Evolutionary conservation across 2,329 filamentous ascomycete genomes (phyloP), one percentile per base, ranked within the genome.

Genomic region (Beauveria pseudobassiana): DNA sequence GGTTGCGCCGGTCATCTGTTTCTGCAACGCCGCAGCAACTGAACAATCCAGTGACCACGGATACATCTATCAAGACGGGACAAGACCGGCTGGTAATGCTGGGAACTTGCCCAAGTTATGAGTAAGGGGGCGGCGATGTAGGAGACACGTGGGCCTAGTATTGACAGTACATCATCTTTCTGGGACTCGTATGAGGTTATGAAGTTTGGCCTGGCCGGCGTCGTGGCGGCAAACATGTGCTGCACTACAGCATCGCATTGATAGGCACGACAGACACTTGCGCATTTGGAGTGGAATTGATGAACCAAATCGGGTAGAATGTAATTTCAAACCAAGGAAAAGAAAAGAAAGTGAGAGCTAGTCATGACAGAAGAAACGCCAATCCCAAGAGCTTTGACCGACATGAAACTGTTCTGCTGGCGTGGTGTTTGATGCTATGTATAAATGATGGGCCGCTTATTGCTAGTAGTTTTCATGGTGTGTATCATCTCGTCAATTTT

Each of bases 11-110:
- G 67, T 78, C 82, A 3, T 81, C 85, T 5, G 76, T 80, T 24
- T 67, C 62, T 46, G 63, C 65, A 63, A 69, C 67, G 22, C 55
- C 40, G 55, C 42, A 61, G 42, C 30, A 48, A 45, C 8, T 24
- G 14, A 68, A 66, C 10, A 85, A 72, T 64, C 85, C 85, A 0
- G 80, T 87, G 3, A 83, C 83, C 75, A 81, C 48, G 85, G 85
- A 1, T 88, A 88, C 67, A 75, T 82, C n/a, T 87, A 84, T 65
- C 80, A 81, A 62, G 79, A 81, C 64, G 71, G 70, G 18, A 69
- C 71, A 62, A 70, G 71, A 60, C 67, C 66, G 61, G 64, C 64
- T 56, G 70, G 58, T 58, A 72, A 66, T 63, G 67, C 61, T 26
- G 42, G 58, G 28, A 60, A 26, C 49, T 2, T 45, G 52, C 71